These are phyloP conservation scores for Pythium apleroticum DNA, from an alignment of 352 stramenopile species.

Conservation along the genomic window DNA sequence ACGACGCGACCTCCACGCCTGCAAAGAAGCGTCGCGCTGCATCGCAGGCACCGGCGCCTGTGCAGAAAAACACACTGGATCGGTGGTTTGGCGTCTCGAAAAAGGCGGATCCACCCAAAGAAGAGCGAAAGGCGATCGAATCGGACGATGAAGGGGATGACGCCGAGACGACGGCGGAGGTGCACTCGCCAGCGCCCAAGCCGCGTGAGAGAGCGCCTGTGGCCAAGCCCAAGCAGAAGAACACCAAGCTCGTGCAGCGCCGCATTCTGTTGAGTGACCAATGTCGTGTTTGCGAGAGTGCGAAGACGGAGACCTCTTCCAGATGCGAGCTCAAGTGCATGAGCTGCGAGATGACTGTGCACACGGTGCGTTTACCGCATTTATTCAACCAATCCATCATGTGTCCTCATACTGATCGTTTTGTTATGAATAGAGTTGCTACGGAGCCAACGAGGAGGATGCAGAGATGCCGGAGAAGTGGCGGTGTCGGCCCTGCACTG, in stretches of 20 bases:
- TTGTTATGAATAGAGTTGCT: constrained; percentile 39
- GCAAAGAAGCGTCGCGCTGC: constrained; percentile 10
- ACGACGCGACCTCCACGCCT: neutral
- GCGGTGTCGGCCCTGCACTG: constrained; percentile 59
- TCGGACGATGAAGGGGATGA: constrained; percentile 17
- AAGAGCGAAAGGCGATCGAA: neutral
- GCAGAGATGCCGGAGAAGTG: constrained; percentile 41
- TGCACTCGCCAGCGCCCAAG: neutral
- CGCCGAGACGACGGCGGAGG: neutral
- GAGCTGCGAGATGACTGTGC: constrained; percentile 66
- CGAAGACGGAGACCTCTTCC: constrained; percentile 45
- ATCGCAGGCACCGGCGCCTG: constrained; percentile 4
- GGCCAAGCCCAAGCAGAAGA: constrained; percentile 14
- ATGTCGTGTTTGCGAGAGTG: constrained; percentile 62
- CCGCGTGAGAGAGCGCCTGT: constrained; percentile 6
- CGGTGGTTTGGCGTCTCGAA: constrained; percentile 52
- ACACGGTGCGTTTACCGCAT: constrained; percentile 48
- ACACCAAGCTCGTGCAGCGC: constrained; percentile 64
- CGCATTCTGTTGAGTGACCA: constrained; percentile 68
- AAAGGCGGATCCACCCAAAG: constrained; percentile 11
- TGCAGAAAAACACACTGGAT: constrained; percentile 56
- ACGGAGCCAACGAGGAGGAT: constrained; percentile 43
- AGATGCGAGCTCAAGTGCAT: constrained; percentile 64
- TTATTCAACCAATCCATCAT: constrained; percentile 36
- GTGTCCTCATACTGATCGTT: neutral